Base-by-base conservation (phyloP, 495 filamentous ascomycete genomes). In the Penicillium paradoxum region DNA sequence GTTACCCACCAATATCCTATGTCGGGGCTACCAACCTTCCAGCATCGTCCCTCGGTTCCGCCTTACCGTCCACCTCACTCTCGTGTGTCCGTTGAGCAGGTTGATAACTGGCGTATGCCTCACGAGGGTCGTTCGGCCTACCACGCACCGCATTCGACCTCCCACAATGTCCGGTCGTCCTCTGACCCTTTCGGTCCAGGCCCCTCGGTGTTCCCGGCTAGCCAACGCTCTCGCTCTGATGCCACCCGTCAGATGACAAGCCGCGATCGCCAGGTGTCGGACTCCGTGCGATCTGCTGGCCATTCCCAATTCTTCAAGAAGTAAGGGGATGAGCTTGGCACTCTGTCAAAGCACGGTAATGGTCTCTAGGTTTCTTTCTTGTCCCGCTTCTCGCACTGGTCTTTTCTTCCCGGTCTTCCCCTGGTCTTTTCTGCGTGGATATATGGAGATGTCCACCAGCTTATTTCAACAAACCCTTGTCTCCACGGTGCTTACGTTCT, bases 151-250 rank as follows among this genome's bases (percentile, higher is more conserved):
- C 45, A 48, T 24, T 1, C 32, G 8, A 48, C 45, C 4, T 19
- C 45, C 2, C 40, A 41, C 4, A 52, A 74, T 3, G 24, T 49
- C 3, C 46, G 46, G 1, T 49, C 46, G 6, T 27, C 34, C 24
- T 49, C 46, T 21, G 46, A 49, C 10, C 33, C 46, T 1, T 49
- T 49, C 22, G 34, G 8, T 0, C 33, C 33, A 0, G 22, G 0
- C 11, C 46, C 33, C 9, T n/a, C 34, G 17, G 2, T 4, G 10
- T 14, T 10, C 9, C 4, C 15, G 0, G 29, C 1, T 4, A 30
- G 10, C 32, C 27, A 45, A 1, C 46, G 46, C 3, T 49, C 46
- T 7, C 22, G 24, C 34, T 49, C 46, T 19, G 46, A 49, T 14
- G 22, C 34, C n/a, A 4, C 7, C 24, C 24, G 24, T 17, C 32